Percentiles rank a stretch among this genome's conserved stretches.
Conservation (phyloP, 805 yeast species). For the Candida nonsorbophila region DNA sequence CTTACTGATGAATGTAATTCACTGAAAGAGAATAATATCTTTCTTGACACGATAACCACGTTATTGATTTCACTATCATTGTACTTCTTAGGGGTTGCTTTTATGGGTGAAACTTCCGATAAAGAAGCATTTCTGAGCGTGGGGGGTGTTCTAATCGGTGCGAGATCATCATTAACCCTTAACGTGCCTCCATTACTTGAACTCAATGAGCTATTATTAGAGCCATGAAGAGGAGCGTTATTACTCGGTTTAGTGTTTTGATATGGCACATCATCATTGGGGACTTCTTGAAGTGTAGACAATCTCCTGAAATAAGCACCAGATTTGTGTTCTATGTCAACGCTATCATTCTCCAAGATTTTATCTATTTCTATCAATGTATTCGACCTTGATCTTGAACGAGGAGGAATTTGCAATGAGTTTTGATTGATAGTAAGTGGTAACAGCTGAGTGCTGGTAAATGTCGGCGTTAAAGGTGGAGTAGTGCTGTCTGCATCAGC, state of each 20-base stretch:
- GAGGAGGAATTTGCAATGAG: not conserved
- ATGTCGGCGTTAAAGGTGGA: slow-evolving; percentile 8
- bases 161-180: no score
- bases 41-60: slow-evolving; percentile 48
- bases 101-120: slow-evolving; percentile 8
- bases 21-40: slow-evolving; percentile 55
- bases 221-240: no score
- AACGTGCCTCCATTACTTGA: no score
- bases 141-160: no score
- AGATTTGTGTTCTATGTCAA: slow-evolving; percentile 44
- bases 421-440: not conserved
- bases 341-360: slow-evolving; percentile 30
- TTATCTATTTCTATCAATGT: slow-evolving; percentile 30
- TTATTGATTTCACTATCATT: slow-evolving; percentile 11
- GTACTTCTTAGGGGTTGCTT: slow-evolving; percentile 3
- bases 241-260: no score
- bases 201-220: no score
- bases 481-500: slow-evolving; percentile 1
- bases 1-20: slow-evolving; percentile 59
- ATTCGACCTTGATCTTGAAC: slow-evolving; percentile 26
- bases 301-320: slow-evolving; percentile 63
- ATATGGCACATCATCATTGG: slow-evolving; percentile 19
- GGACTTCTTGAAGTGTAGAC: slow-evolving; percentile 56
- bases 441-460: slow-evolving; percentile 1
- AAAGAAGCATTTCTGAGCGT: not conserved